Evolutionary conservation across 2,329 filamentous ascomycete species (phyloP), one percentile per base, ranked within the genome.

Genomic region (Aspergillus intermedius): DNA sequence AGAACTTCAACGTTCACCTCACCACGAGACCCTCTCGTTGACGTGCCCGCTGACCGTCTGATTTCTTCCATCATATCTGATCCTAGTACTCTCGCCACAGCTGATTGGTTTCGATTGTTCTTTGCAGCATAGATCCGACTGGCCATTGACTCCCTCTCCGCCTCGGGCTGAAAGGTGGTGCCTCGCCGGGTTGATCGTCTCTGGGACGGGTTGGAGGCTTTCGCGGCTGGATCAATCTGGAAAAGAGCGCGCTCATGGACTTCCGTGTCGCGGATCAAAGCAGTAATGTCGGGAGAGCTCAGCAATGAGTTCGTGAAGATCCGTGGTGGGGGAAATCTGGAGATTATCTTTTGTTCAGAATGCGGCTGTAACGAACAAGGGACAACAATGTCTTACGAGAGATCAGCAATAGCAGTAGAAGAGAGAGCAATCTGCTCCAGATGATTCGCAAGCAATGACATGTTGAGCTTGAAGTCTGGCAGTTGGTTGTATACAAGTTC

Each of bases 301-400:
- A 97, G 83, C 35, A 98, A 79, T 30, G 93, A 90, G 67, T 95
- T 96, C 58, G 91, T 93, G 73, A 97, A 98, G 63, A 93, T 90
- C 62, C 88, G 94, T n/a, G 91, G 88, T 2, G 82, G 82, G 37
- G 88, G 88, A 60, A 97, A 97, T 30, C 89, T 94, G 63, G 42
- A 44, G 37, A 40, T 56, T 48, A 54, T 51, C 46, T 45, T 46
- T 17, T 12, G 15, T 3, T 40, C 10, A 15, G 17, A 22, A 40
- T 22, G 37, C 19, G 13, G 42, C 42, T 15, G 35, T 42, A 34
- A 21, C 25, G 21, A 30, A 40, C n/a, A n/a, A 23, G 41, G 37
- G 25, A 42, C 17, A 41, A 23, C 23, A 30, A 10, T 25, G 37
- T 53, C 81, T 52, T 72, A 90, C 87, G 85, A 84, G 15, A 91